Conservation (phyloP, 768 basidiomycete species). For the Asterophora lycoperdoides region DNA sequence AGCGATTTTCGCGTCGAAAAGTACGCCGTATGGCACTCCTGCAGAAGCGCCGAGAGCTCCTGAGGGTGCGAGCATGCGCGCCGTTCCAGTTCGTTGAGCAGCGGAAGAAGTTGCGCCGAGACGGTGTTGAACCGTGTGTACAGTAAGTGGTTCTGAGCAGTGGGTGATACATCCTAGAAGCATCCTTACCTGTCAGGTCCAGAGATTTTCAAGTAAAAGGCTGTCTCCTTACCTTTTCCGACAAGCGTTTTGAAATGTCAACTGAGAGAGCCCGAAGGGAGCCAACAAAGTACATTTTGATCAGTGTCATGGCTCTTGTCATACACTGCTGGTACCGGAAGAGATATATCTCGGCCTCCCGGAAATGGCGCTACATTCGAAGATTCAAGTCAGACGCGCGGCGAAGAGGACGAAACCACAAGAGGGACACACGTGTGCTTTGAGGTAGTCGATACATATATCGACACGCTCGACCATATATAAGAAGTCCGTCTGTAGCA, state of each 20-base stretch:
- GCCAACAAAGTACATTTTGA: conserved; percentile 94
- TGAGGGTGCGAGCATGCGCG: conserved; percentile 73
- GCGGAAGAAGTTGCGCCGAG: conserved; percentile 65
- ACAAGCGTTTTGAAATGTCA: conserved; percentile 72
- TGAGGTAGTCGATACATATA: conserved; percentile 88
- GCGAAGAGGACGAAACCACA: not conserved
- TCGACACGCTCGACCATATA: conserved; percentile 97
- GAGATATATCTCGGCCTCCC: conserved; percentile 91
- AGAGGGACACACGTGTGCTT: conserved; percentile 63
- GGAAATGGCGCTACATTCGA: conserved; percentile 70
- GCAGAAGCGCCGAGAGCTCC: conserved; percentile 75
- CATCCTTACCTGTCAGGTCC: not conserved
- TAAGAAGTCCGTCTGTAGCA: conserved; percentile 86
- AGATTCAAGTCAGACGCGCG: not conserved
- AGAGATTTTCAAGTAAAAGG: not conserved
- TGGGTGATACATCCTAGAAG: conserved; percentile 66
- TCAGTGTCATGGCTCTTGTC: conserved; percentile 95
- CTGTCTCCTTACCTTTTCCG: conserved; percentile 56
- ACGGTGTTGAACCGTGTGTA: conserved; percentile 85
- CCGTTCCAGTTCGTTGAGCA: conserved; percentile 82
- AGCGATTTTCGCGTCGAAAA: conserved; percentile 69
- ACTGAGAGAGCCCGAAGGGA: conserved; percentile 73
- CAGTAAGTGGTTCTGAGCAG: conserved; percentile 78
- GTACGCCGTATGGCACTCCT: conserved; percentile 87
- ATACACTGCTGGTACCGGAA: conserved; percentile 97